These are phyloP conservation scores for Diplotaxis tenuifolia DNA, from an alignment of 345 rosid species.

Conservation along the genomic window DNA sequence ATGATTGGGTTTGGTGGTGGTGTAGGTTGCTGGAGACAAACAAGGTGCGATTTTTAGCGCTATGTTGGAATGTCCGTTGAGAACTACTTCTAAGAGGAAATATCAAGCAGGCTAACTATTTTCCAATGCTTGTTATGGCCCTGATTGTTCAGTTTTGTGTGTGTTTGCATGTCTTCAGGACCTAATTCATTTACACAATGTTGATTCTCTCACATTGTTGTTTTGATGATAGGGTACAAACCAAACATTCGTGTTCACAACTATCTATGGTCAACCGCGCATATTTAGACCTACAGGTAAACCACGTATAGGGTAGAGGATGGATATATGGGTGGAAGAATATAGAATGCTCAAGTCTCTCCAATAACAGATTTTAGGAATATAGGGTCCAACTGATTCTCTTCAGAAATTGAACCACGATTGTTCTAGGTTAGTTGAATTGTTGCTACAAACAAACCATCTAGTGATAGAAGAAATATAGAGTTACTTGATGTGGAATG, in stretches of 20 bases:
- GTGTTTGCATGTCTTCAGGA: neutral
- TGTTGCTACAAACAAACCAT: neutral
- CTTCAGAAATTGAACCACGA: neutral
- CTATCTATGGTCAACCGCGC: constrained; percentile 85
- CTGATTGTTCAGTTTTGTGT: too few species aligned
- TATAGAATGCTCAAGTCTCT: constrained; percentile 6
- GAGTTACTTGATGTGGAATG: neutral
- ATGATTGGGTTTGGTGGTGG: neutral
- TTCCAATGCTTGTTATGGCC: too few species aligned
- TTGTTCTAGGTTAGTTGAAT: neutral
- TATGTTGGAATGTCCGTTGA: constrained; percentile 72
- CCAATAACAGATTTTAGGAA: neutral
- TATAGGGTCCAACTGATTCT: neutral
- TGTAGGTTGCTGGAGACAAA: constrained; percentile 75
- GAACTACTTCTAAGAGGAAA: constrained; percentile 81
- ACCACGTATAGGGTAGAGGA: neutral
- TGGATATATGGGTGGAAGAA: neutral
- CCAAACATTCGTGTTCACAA: constrained; percentile 87
- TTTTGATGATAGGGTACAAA: constrained; percentile 58
- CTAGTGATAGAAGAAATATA: constrained; percentile 2
- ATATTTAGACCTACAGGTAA: constrained; percentile 91
- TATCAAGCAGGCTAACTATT: constrained; percentile 57
- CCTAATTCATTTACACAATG: neutral
- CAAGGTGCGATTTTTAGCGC: constrained; percentile 89
- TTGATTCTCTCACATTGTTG: constrained; percentile 1